Evolutionary conservation across 2,329 filamentous ascomycete genomes (phyloP).

Genomic region (Calonectria naviculata): DNA sequence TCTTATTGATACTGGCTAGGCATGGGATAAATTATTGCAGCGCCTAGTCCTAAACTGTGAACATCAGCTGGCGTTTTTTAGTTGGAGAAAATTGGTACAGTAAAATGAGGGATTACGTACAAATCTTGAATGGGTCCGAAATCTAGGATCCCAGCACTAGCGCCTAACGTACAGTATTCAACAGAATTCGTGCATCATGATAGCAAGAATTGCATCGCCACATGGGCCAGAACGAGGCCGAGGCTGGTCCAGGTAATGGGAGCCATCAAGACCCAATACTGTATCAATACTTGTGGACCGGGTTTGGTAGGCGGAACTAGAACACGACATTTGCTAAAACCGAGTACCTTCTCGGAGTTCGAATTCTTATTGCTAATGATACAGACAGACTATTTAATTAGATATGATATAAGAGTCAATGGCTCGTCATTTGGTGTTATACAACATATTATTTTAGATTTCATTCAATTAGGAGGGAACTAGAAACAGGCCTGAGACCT

Average conservation of each 20-base stretch:
- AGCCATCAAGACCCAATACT: background rate
- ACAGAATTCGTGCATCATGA: background rate
- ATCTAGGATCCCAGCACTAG: background rate
- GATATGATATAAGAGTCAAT: too few relatives aligned
- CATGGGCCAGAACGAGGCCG: background rate
- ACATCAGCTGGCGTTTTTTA: background rate
- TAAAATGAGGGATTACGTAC: slow-evolving; percentile 9
- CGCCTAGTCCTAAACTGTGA: too few relatives aligned
- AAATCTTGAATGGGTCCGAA: background rate
- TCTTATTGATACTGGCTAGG: background rate
- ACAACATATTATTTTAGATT: background rate
- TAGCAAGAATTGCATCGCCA: background rate
- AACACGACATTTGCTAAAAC: background rate
- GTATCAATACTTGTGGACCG: too few relatives aligned
- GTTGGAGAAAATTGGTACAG: background rate
- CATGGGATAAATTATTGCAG: background rate
- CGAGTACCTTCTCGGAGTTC: background rate
- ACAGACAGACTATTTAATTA: background rate
- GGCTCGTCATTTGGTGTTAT: background rate
- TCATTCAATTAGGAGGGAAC: background rate
- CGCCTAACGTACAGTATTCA: background rate
- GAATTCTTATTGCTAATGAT: background rate
- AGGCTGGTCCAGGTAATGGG: background rate
- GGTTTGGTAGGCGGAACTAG: too few relatives aligned
- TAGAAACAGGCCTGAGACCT: background rate